These are phyloP conservation scores for Trifolium dubium DNA, from an alignment of 306 rosid species.

Conservation along the genomic window DNA sequence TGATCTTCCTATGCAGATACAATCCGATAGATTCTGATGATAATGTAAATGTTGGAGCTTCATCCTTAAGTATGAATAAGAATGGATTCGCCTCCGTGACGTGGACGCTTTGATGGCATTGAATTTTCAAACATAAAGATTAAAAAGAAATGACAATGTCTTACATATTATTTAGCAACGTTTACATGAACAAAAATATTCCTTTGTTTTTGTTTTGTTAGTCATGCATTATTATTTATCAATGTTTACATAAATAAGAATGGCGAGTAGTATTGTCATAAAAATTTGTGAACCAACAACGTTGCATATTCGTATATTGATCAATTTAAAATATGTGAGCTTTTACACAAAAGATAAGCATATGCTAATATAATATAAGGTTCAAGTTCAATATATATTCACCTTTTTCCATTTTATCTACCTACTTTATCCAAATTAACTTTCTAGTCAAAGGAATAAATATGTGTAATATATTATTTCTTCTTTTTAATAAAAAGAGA, in stretches of 20 bases:
- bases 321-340: not conserved
- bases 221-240: constrained; percentile 26
- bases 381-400: not conserved
- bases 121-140: constrained; percentile 9
- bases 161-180: constrained; percentile 24
- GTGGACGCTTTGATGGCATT: constrained; percentile 64
- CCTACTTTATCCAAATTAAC: not conserved
- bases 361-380: constrained; percentile 7
- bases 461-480: not conserved
- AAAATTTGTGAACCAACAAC: constrained; percentile 28
- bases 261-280: constrained; percentile 3
- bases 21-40: constrained; percentile 43
- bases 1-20: constrained; percentile 50
- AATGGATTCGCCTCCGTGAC: constrained; percentile 60
- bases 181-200: constrained; percentile 29
- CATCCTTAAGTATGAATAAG: constrained; percentile 47
- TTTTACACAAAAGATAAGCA: not conserved
- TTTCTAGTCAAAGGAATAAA: not conserved
- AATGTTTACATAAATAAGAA: constrained; percentile 38
- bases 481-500: not conserved
- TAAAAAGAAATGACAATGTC: not conserved
- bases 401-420: not conserved
- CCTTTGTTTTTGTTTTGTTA: not conserved
- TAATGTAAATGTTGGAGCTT: constrained; percentile 54
- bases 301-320: constrained; percentile 28